phyloP scores from a whole-genome alignment of 768 basidiomycete species.

The Rickenella mellea region DNA sequence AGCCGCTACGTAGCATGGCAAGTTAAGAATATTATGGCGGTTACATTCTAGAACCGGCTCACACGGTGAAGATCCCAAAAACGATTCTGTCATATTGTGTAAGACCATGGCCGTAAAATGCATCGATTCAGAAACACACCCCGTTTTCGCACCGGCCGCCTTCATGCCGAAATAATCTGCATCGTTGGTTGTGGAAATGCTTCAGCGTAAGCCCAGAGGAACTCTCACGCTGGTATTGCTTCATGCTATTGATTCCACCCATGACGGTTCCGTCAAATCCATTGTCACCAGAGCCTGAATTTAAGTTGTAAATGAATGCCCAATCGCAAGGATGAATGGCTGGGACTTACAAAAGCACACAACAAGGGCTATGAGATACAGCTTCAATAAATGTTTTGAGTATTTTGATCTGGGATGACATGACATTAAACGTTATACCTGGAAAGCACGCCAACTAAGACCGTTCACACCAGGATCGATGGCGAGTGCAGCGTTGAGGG shows the following conservation, averaged over 20 bases:
- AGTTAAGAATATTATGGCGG: constrained; percentile 2
- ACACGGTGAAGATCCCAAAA: constrained; percentile 43
- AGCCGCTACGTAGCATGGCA: constrained; percentile 1
- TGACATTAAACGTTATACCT: constrained; percentile 19
- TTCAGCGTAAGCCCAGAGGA: too few species aligned
- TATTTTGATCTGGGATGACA: too few species aligned
- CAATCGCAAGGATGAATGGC: too few species aligned
- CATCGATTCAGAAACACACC: constrained; percentile 17
- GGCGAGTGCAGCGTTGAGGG: constrained; percentile 28
- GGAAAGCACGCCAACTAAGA: constrained; percentile 26
- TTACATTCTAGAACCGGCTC: constrained; percentile 16
- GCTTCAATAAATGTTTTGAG: constrained; percentile 13
- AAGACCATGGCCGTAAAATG: not conserved
- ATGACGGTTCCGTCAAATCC: constrained; percentile 44
- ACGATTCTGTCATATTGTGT: constrained; percentile 26
- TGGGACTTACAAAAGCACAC: constrained; percentile 42
- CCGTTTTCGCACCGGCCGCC: constrained; percentile 33
- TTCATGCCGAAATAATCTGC: constrained; percentile 40
- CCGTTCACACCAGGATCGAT: constrained; percentile 32
- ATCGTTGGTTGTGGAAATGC: too few species aligned
- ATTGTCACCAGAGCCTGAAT: constrained; percentile 39
- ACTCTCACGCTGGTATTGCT: constrained; percentile 32
- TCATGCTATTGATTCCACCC: constrained; percentile 46
- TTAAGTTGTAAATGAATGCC: too few species aligned
- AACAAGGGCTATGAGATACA: constrained; percentile 39